Percentiles rank a stretch among this genome's conserved stretches.
Evolutionary conservation across 192 early-diverging fungal genomes (phyloP).

Genomic region (Backusella sp.): DNA sequence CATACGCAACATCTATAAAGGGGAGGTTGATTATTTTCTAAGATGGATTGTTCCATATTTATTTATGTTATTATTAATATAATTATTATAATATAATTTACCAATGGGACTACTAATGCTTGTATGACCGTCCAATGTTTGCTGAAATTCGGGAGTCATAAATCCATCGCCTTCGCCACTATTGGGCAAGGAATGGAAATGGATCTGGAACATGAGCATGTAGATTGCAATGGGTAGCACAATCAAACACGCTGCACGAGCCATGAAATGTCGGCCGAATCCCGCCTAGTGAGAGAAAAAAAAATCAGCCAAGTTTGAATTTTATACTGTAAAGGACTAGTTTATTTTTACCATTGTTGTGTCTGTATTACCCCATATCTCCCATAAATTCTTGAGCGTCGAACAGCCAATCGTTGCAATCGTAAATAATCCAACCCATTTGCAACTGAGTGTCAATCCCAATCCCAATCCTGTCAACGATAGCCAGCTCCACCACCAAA

Average conservation of each 20-base stretch:
- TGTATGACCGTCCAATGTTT: slow-evolving; percentile 67
- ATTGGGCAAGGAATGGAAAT: slow-evolving; percentile 81
- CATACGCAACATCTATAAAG: slow-evolving; percentile 65
- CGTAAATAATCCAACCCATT: slow-evolving; percentile 95
- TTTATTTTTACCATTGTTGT: slow-evolving; percentile 32
- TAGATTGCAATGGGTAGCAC: slow-evolving; percentile 81
- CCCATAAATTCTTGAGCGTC: slow-evolving; percentile 86
- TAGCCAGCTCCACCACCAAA: slow-evolving; percentile 88
- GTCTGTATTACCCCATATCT: slow-evolving; percentile 71
- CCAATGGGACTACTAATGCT: slow-evolving; percentile 58
- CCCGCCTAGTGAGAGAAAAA: not conserved
- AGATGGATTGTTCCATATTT: not conserved
- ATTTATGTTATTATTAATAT: not conserved
- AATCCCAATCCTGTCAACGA: slow-evolving; percentile 79
- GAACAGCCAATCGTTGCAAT: slow-evolving; percentile 87
- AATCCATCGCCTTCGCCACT: slow-evolving; percentile 94
- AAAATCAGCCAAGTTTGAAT: too few relatives aligned
- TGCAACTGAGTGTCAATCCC: slow-evolving; percentile 76
- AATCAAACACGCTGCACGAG: slow-evolving; percentile 84
- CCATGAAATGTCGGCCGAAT: slow-evolving; percentile 73
- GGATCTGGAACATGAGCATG: slow-evolving; percentile 87
- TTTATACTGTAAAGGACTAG: too few relatives aligned
- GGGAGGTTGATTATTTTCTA: not conserved
- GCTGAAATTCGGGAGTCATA: slow-evolving; percentile 93
- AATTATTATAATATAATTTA: slow-evolving; percentile 20